Base-by-base conservation (phyloP, 1,284 basidiomycete genomes). In the Austroboletus novae-zelandiae region DNA sequence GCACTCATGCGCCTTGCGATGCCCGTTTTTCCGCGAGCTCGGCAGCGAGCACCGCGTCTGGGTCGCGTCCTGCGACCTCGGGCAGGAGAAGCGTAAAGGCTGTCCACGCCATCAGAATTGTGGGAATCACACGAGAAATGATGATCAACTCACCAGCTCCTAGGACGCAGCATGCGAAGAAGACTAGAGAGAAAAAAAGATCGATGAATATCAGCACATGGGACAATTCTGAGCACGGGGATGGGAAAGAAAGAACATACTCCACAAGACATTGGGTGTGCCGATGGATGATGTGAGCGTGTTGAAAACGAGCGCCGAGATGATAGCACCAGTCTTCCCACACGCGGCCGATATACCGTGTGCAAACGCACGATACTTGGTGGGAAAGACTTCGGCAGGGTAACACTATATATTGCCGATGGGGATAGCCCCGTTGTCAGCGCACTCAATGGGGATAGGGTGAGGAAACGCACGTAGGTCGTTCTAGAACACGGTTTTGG, bases 321-420 rank as follows among this genome's bases (percentile, higher is more conserved):
- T 76, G 72, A 94, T 92, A 7, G 91, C 91, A 39, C 91, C 91
- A 4, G 76, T 74, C 70, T 93, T 94, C 34, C 89, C 89, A 13
- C 75, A 76, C 0, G 89, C 90, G 18, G 91, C 91, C 2, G 83
- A 86, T 50, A 91, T 78, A 52, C 91, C 91, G 68, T 93, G 91
- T 7, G 87, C 89, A 48, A 83, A 84, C 7, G 86, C 87, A 47
- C 84, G 77, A 73, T 86, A 91, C 31, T 87, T 78, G 1, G 92
- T 94, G 1, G 92, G 91, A 81, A 94, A 94, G n/a, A 86, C 81
- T 72, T 92, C 89, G 9, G 84, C 86, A n/a, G 90, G 89, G 63
- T 83, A 84, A 60, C 77, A 79, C 77, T 80, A 51, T 11, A 40
- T 9, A 23, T 15, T 14, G 14, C 14, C 39, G 10, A 23, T 27